A percentile compares a stretch with the other conserved stretches of the same genome.
Conservation (phyloP, 257 asterid genomes). For the Gardenia jasminoides region DNA sequence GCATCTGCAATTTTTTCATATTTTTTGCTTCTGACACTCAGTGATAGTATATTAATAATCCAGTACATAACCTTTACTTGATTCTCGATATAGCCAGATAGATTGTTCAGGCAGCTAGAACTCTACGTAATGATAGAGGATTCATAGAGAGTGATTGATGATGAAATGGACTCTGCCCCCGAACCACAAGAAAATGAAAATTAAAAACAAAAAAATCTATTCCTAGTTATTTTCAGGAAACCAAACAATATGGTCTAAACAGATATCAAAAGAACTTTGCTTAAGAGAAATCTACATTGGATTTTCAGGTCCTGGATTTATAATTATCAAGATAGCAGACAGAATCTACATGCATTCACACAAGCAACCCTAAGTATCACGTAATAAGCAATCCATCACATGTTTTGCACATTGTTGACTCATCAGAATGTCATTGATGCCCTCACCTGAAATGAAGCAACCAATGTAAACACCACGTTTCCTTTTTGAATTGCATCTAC, state of each 20-base stretch:
- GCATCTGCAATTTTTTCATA: no score
- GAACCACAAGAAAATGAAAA: neutral
- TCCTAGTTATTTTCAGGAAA: neutral
- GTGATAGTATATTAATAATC: neutral
- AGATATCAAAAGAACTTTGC: neutral
- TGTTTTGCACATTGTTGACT: neutral
- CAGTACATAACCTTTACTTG: neutral
- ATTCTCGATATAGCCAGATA: neutral
- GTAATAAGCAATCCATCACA: neutral
- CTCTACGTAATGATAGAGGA: neutral
- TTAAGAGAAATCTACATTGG: neutral
- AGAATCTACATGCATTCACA: neutral
- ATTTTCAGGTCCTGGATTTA: no score
- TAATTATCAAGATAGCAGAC: neutral
- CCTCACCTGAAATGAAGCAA: constrained; percentile 94
- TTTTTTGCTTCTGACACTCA: neutral
- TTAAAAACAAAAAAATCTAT: neutral
- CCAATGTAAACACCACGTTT: constrained; percentile 62
- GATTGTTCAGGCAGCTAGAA: neutral
- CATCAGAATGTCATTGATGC: neutral
- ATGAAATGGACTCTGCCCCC: neutral
- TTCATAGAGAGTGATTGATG: neutral
- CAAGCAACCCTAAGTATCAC: neutral
- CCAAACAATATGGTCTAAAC: neutral
- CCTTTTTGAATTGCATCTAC: constrained; percentile 97